Evolutionary conservation across 2,329 filamentous ascomycete genomes (phyloP), one percentile per base, ranked within the genome.

Genomic region (Fusarium sp.): DNA sequence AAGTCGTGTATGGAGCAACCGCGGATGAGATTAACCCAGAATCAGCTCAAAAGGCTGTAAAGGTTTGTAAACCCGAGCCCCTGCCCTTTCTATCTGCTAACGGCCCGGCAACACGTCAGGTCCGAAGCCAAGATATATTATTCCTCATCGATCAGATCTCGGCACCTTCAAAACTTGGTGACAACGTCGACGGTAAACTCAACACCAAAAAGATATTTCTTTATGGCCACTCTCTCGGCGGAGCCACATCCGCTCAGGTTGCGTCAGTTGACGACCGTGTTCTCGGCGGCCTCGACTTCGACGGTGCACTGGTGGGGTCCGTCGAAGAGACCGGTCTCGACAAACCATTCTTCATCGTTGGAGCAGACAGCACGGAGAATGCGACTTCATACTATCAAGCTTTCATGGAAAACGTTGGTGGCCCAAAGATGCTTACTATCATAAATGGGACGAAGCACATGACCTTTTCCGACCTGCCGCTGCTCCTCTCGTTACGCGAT

Each of bases 191-290:
- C 15, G 65, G 66, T 13, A 72, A 76, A 8, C 73, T 77, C 10
- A 60, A 73, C 53, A 57, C 62, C 9, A 50, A 46, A n/a, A 68
- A 66, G 31, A 46, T 72, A 15, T 55, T 63, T 40, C 74, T 80
- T 23, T 80, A 78, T 44, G 82, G 82, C 0, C 79, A 80, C 63
- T 81, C 78, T 5, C 70, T 81, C 9, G 79, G 79, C 15, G 79
- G 79, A 4, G 78, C 79, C 3, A 75, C 80, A 0, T 69, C 80
- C 0, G 77, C 77, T 6, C 71, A 72, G 7, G 73, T 74, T 10
- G 72, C 78, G 56, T 59, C 72, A 23, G 48, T 61, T 4, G 80
- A 82, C 48, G 48, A 60, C 1, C 75, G 80, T 16, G 73, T 83
- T 60, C 60, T 71, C 3, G 81, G 73, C 7, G 80, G 78, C 43